A percentile compares a stretch with the other conserved stretches of the same genome.
Evolutionary conservation across 805 yeast genomes (phyloP).

Genomic region (Ogataea nitratoaversa): DNA sequence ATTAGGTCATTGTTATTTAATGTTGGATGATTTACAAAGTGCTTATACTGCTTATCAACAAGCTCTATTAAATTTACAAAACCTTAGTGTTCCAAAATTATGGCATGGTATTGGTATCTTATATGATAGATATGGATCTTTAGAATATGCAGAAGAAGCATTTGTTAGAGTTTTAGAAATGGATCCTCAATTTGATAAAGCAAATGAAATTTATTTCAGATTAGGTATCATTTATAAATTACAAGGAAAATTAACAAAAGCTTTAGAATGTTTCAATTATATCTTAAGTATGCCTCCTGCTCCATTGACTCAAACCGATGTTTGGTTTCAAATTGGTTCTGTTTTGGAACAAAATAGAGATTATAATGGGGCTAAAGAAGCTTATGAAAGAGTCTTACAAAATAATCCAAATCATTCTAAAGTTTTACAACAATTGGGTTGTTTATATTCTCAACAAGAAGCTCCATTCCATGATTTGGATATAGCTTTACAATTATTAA

Average conservation of each 20-base stretch:
- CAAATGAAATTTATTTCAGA: constrained; percentile 93
- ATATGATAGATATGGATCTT: constrained; percentile 91
- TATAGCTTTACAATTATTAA: constrained; percentile 72
- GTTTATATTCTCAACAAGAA: constrained; percentile 78
- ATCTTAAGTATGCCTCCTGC: constrained; percentile 89
- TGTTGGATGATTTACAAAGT: constrained; percentile 93
- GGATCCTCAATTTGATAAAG: constrained; percentile 94
- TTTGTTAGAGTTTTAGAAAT: constrained; percentile 92
- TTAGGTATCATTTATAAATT: constrained; percentile 95
- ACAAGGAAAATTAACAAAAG: constrained; percentile 80
- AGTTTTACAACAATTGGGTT: constrained; percentile 93
- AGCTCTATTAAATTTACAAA: constrained; percentile 84
- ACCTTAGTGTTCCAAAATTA: constrained; percentile 91
- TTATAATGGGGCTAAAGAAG: constrained; percentile 88
- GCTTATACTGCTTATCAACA: constrained; percentile 97
- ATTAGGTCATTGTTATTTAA: constrained; percentile 91
- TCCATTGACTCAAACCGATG: constrained; percentile 93
- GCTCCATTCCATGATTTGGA: constrained; percentile 75
- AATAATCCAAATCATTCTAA: constrained; percentile 94
- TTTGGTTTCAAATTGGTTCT: constrained; percentile 97
- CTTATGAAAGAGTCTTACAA: constrained; percentile 86
- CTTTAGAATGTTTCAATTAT: constrained; percentile 92
- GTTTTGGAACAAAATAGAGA: constrained; percentile 93
- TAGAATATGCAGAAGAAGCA: constrained; percentile 98
- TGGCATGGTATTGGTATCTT: constrained; percentile 99